These are phyloP conservation scores for Mentha longifolia DNA, from an alignment of 257 asterid genomes.

Conservation along the genomic window DNA sequence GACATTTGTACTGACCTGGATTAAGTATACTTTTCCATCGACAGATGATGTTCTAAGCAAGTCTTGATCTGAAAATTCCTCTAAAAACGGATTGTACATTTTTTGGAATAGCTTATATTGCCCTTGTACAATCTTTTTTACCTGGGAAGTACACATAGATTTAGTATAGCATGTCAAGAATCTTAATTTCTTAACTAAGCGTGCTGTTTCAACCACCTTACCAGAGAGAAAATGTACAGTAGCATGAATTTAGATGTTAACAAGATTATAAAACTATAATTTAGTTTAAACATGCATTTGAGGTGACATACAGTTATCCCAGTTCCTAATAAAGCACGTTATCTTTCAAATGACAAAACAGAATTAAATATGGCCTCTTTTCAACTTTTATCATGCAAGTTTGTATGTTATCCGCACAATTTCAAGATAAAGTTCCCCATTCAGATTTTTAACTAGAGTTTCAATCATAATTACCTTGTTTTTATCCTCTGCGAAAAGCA, in stretches of 20 bases:
- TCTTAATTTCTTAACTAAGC: conserved; percentile 2
- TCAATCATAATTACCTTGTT: conserved; percentile 65
- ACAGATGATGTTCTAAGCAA: conserved; percentile 59
- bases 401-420: conserved; percentile 17
- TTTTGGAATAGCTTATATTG: conserved; percentile 65
- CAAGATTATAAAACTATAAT: background rate
- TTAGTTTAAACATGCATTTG: background rate
- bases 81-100: conserved; percentile 66
- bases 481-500: conserved; percentile 93
- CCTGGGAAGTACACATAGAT: conserved; percentile 40
- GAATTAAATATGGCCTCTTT: background rate
- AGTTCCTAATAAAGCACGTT: background rate
- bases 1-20: conserved; percentile 59
- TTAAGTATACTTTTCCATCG: conserved; percentile 49
- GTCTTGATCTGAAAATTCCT: conserved; percentile 65
- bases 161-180: conserved; percentile 8
- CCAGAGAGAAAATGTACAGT: conserved; percentile 12
- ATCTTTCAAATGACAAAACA: background rate
- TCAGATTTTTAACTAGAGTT: conserved; percentile 9
- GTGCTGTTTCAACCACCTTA: conserved; percentile 15
- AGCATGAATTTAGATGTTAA: background rate
- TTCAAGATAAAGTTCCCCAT: background rate
- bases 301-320: background rate
- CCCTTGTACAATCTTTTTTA: conserved; percentile 80
- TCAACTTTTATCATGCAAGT: conserved; percentile 3